Evolutionary conservation across 768 basidiomycete species (phyloP), one percentile per base, ranked within the genome.

Genomic region (Leccinum truebloodii): DNA sequence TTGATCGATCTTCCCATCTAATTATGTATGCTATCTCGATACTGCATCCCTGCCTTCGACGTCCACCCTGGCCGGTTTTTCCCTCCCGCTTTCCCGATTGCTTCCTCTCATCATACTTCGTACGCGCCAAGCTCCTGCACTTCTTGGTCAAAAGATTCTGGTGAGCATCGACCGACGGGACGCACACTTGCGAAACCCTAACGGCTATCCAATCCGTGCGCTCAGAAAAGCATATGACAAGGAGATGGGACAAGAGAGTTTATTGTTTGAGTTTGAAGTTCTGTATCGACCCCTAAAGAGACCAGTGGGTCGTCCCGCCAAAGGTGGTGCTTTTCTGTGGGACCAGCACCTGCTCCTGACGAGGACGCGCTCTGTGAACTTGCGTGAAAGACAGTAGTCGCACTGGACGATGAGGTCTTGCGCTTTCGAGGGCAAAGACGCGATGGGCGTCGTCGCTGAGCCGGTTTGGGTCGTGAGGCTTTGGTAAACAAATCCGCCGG

Each of bases 111-210:
- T 98, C 67, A 88, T 95, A 30, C 80, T 99, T 48, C 87, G 94
- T 39, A 99, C 97, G 0, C 90, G 97, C 6, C 97, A 99, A 78
- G 95, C 95, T 1, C 90, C 94, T 0, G 75, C 83, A 2, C 86
- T 98, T 18, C 74, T 97, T 18, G 86, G 88, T 44, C 95, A 99
- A 73, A 98, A 99, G 73, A 95, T 98, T 65, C 85, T 99, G 28
- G 94, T 98, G 51, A 88, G 92, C 3, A 94, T 98, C 67, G 97
- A 99, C 70, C 80, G 87, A 46, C 98, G 97, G 97, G 88, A 92
- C 26, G 6, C 89, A 5, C 89, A 86, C 12, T 94, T 92, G 2
- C 83, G 94, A 20, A 97, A 97, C 70, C 97, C 97, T 34, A 5
- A 34, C 4, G 34, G 13, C 1, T 34, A 99, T 71, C 93, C 98